Conservation (phyloP, 306 rosid genomes). For the Prinsepia uniflora region DNA sequence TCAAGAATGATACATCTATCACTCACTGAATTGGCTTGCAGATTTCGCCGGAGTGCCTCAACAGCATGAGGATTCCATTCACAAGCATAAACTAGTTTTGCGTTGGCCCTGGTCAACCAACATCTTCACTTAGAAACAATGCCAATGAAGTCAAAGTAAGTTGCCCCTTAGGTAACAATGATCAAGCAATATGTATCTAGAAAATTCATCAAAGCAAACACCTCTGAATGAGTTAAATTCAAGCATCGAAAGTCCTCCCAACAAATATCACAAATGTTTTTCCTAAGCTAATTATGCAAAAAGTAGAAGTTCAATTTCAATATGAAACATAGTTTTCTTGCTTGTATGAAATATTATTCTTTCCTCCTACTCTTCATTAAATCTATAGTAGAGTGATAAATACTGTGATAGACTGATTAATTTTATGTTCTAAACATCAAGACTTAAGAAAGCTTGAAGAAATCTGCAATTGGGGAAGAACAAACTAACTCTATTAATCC, state of each 20-base stretch:
- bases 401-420: neutral
- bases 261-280: neutral
- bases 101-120: conserved; percentile 68
- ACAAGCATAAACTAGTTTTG: conserved; percentile 82
- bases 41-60: conserved; percentile 70
- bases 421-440: neutral
- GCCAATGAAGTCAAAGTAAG: conserved; percentile 7
- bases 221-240: neutral
- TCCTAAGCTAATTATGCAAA: neutral
- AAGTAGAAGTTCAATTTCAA: neutral
- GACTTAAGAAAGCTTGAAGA: conserved; percentile 7
- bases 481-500: neutral
- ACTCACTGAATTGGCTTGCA: conserved; percentile 60
- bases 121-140: conserved; percentile 22
- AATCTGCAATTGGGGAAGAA: neutral
- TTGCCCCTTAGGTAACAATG: neutral
- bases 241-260: neutral
- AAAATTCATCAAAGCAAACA: neutral
- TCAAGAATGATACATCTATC: conserved; percentile 68
- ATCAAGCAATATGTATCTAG: neutral
- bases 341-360: neutral
- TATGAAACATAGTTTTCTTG: neutral
- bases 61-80: conserved; percentile 92
- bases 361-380: neutral
- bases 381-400: neutral